Conservation (phyloP, 768 basidiomycete species). For the Lanmaoa pseudosensibilis region DNA sequence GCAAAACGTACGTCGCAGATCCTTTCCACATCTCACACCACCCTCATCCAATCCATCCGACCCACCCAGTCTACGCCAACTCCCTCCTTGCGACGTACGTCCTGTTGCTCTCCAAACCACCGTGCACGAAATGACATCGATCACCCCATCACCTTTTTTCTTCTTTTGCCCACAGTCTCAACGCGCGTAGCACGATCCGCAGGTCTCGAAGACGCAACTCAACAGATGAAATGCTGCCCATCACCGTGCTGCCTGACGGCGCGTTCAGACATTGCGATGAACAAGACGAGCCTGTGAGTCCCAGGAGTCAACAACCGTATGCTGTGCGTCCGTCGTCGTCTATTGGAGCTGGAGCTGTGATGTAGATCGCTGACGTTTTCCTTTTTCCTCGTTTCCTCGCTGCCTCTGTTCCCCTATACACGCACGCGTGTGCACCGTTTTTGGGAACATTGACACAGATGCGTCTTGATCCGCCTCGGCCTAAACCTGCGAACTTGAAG, state of each 20-base stretch:
- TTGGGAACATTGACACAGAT: not conserved
- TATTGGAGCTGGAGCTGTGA: not conserved
- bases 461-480: not conserved
- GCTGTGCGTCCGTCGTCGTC: conserved; percentile 1
- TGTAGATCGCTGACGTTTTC: not conserved
- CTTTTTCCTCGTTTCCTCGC: not conserved
- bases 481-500: not conserved
- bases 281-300: not conserved
- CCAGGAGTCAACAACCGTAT: not conserved
- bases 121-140: not conserved
- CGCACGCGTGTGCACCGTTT: not conserved
- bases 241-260: not conserved
- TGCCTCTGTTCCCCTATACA: not conserved
- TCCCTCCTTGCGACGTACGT: conserved; percentile 29
- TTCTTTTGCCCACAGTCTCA: conserved; percentile 15
- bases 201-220: not conserved
- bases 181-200: conserved; percentile 17
- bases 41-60: not conserved
- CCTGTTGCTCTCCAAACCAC: not conserved
- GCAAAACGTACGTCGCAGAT: conserved; percentile 20
- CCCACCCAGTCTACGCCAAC: conserved; percentile 24
- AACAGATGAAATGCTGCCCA: not conserved
- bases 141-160: not conserved
- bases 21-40: not conserved
- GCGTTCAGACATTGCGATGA: not conserved